Conservation (phyloP, 2,329 filamentous ascomycete genomes). For the Tolypocladium sp. region DNA sequence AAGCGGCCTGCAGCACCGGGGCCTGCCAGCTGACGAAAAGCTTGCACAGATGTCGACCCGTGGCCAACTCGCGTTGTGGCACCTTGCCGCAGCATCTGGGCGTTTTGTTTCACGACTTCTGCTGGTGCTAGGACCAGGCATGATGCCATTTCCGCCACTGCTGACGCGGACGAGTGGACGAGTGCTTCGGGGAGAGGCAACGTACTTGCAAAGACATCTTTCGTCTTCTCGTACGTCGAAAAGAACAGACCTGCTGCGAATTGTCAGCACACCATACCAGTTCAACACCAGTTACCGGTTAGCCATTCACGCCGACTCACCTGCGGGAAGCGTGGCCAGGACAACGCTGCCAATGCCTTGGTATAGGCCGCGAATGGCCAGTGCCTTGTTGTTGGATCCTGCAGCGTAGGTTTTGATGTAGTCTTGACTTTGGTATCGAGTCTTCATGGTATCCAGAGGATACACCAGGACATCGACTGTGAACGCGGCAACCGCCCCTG, state of each 20-base stretch:
- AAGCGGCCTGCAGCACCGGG: slow-evolving; percentile 48
- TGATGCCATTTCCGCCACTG: slow-evolving; percentile 70
- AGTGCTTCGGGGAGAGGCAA: slow-evolving; percentile 55
- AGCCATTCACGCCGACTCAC: slow-evolving; percentile 30
- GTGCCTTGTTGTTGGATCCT: slow-evolving; percentile 40
- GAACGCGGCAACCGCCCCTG: slow-evolving; percentile 77
- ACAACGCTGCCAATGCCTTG: slow-evolving; percentile 82
- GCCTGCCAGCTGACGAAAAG: slow-evolving; percentile 40
- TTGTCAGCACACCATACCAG: neutral
- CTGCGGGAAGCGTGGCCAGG: slow-evolving; percentile 79
- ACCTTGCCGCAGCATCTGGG: slow-evolving; percentile 59
- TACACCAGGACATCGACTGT: slow-evolving; percentile 80
- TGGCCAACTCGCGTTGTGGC: slow-evolving; percentile 8
- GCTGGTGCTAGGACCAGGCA: slow-evolving; percentile 82
- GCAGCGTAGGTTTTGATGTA: slow-evolving; percentile 59
- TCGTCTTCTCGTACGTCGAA: slow-evolving; percentile 76
- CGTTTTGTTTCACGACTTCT: slow-evolving; percentile 89
- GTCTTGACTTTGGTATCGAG: slow-evolving; percentile 69
- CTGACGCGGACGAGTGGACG: slow-evolving; percentile 66
- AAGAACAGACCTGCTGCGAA: slow-evolving; percentile 72
- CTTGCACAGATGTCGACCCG: slow-evolving; percentile 35
- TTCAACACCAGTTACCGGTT: neutral
- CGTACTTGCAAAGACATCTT: slow-evolving; percentile 47
- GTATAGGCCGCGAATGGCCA: slow-evolving; percentile 65
- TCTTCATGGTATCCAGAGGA: slow-evolving; percentile 85